Base-by-base conservation (phyloP, 805 yeast genomes). In the Monosporozyma servazzii region DNA sequence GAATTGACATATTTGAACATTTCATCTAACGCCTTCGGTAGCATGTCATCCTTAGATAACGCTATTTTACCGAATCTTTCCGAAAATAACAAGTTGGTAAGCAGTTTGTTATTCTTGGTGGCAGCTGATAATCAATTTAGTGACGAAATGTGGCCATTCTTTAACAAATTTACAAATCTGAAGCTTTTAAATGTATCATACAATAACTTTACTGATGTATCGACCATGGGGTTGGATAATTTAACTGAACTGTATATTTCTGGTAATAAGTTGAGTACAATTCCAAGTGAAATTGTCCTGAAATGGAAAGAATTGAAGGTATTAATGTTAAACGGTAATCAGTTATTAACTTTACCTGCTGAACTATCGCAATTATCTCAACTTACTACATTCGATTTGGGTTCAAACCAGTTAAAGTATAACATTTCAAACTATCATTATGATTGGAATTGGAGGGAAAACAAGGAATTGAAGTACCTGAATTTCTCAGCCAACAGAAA, bases 391-490 rank as follows among this genome's bases (percentile, higher is more conserved):
- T 75, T 93, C 37, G 99, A 93, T 70, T 93, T 88, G 17, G 96
- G 97, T 3, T 86, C 95, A 2, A 93, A 93, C 65, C 84, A 82
- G 54, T 73, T 93, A 68, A 86, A 89, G 61, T 93, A 93, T 68
- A 93, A 93, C 60, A 88, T 91, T 51, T 85, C 93, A 3, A 93
- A 93, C 66, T 87, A 89, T 78, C 95, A 93, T 15, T 91, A 88
- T 63, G 99, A 93, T 65, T 93, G 98, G 97, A 93, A 88, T 68
- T 93, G 99, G 99, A 82, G 85, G 59, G 82, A 82, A 73, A 93
- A 93, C 63, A 73, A 77, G 50, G 79, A 81, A 42, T 73, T 93
- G 66, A 80, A 75, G 58, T 89, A 85, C 60, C 76, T 93, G 64
- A 93, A 91, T 65, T 83, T 93, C 52, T 88, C 97, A 0, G 97